Conservation (phyloP, 768 basidiomycete species). For the Gyrodon lividus region DNA sequence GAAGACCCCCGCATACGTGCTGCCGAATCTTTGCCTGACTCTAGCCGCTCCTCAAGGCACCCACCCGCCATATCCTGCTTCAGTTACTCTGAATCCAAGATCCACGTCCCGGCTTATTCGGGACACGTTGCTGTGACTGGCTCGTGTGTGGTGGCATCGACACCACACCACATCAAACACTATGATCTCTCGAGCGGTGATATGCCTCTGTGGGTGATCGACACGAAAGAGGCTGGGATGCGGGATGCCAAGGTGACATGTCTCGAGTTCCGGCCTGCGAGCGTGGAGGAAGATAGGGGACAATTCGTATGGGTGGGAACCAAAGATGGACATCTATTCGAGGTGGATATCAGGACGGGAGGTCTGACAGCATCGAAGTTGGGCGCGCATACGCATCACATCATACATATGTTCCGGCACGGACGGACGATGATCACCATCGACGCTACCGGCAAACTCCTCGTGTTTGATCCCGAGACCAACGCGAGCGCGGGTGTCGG, state of each 20-base stretch:
- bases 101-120: conserved; percentile 54
- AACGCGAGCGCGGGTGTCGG: conserved; percentile 13
- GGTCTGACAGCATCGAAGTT: conserved; percentile 55
- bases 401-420: conserved; percentile 75
- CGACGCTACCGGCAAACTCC: conserved; percentile 82
- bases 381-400: conserved; percentile 60
- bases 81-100: conserved; percentile 43
- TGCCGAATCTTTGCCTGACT: conserved; percentile 62
- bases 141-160: conserved; percentile 54
- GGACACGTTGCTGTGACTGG: conserved; percentile 59
- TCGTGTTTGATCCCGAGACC: conserved; percentile 61
- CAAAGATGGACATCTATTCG: conserved; percentile 84
- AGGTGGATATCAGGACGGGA: conserved; percentile 72
- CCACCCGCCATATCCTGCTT: conserved; percentile 36
- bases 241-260: conserved; percentile 74
- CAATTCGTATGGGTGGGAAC: conserved; percentile 82
- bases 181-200: conserved; percentile 57
- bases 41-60: conserved; percentile 62
- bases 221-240: conserved; percentile 59
- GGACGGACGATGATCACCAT: conserved; percentile 71
- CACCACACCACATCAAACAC: conserved; percentile 56
- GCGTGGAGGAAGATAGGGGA: conserved; percentile 48
- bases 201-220: conserved; percentile 46
- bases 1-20: conserved; percentile 49
- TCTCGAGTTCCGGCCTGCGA: conserved; percentile 70